phyloP scores from a whole-genome alignment of 2,329 filamentous ascomycete genomes.

The Sporothrix curviconia region DNA sequence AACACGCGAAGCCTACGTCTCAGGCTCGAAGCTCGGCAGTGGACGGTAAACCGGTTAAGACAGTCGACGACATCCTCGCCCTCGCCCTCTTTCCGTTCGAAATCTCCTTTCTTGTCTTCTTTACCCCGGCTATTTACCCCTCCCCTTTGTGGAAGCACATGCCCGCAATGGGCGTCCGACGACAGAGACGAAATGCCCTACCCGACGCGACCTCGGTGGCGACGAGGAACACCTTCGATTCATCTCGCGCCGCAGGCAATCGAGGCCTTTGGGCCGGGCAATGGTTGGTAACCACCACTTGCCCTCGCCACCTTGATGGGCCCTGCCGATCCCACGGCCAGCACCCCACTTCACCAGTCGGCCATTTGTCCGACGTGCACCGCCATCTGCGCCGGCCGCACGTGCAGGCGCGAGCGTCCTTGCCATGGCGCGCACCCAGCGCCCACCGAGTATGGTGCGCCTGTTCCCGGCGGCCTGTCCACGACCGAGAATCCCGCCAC shows the following conservation, averaged over 20 bases:
- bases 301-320: conserved; percentile 83
- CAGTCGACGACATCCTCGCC: neutral
- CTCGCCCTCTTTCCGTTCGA: no score
- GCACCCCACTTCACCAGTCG: conserved; percentile 70
- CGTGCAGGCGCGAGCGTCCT: conserved; percentile 86
- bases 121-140: neutral
- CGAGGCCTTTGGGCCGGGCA: conserved; percentile 89
- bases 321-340: conserved; percentile 51
- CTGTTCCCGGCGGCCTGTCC: conserved; percentile 86
- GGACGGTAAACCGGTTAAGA: neutral
- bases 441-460: conserved; percentile 87
- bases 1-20: conserved; percentile 14
- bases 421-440: conserved; percentile 81
- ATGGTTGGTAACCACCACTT: conserved; percentile 94
- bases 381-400: conserved; percentile 78
- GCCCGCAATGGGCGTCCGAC: conserved; percentile 24
- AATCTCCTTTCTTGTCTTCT: neutral
- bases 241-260: conserved; percentile 60
- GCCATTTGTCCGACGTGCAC: conserved; percentile 85
- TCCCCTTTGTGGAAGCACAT: no score
- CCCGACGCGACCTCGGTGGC: conserved; percentile 38
- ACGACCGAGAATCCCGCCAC: conserved; percentile 88
- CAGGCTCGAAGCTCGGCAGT: neutral
- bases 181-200: conserved; percentile 40
- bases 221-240: conserved; percentile 46